Evolutionary conservation across 2,329 filamentous ascomycete genomes (phyloP).

Genomic region (Xylariaceae sp.): DNA sequence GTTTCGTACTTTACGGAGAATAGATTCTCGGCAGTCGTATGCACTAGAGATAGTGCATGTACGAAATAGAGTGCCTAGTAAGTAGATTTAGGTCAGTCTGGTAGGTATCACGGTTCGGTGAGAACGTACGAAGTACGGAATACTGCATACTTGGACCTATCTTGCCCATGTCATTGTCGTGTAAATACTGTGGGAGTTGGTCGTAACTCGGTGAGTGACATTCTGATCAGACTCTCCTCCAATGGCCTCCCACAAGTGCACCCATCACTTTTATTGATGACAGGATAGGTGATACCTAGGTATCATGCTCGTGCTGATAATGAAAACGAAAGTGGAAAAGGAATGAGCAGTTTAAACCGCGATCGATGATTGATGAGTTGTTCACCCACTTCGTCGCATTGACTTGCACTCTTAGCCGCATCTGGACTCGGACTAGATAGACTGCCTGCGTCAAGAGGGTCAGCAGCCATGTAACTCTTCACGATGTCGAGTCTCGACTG

Average conservation of each 20-base stretch:
- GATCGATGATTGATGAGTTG: constrained; percentile 17
- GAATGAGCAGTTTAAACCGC: neutral
- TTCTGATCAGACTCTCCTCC: too few species aligned
- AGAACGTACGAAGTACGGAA: too few species aligned
- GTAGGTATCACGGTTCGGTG: too few species aligned
- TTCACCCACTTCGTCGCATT: constrained; percentile 16
- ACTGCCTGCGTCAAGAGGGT: neutral
- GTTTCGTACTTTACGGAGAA: too few species aligned
- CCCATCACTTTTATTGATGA: neutral
- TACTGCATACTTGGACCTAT: too few species aligned
- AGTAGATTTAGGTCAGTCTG: too few species aligned
- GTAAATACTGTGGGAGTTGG: neutral
- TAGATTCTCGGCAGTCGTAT: too few species aligned
- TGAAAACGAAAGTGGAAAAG: constrained; percentile 8
- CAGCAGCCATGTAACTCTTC: neutral
- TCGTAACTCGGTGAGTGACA: too few species aligned
- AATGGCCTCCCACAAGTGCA: neutral
- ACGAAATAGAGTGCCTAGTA: too few species aligned
- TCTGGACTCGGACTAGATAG: constrained; percentile 2
- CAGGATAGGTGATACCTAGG: neutral
- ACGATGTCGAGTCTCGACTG: neutral
- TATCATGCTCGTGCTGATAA: neutral
- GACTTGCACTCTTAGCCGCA: constrained; percentile 9
- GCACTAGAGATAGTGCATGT: too few species aligned
- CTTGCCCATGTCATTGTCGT: neutral